A percentile compares a stretch with the other conserved stretches of the same genome.
phyloP scores from a whole-genome alignment of 495 filamentous ascomycete species.

The Podospora bellae-mahoneyi region DNA sequence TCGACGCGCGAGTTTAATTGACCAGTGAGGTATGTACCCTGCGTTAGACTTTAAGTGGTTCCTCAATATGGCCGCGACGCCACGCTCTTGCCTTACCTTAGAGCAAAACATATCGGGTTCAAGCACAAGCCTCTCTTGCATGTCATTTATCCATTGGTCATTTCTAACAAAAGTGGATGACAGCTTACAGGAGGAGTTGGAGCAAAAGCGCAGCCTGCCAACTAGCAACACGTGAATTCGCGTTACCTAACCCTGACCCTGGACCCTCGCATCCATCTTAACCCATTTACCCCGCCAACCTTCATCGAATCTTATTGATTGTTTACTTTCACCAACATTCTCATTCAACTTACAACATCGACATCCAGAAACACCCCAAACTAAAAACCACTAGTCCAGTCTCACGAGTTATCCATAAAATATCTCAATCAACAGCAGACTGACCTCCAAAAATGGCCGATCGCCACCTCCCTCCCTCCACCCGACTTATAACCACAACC shows the following conservation, averaged over 20 bases:
- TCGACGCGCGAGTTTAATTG: conserved; percentile 32
- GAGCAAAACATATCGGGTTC: neutral
- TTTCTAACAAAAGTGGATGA: neutral
- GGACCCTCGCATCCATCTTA: neutral
- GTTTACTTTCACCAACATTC: conserved; percentile 9
- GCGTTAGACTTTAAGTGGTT: neutral
- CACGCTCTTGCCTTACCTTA: neutral
- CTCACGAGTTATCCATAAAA: neutral
- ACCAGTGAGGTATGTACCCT: conserved; percentile 13
- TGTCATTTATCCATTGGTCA: neutral
- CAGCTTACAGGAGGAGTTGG: neutral
- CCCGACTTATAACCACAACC: conserved; percentile 7
- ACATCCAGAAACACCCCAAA: neutral
- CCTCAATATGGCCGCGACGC: neutral
- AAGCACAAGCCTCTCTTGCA: neutral
- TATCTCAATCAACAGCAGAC: neutral
- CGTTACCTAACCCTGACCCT: conserved; percentile 19
- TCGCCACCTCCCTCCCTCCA: conserved; percentile 12
- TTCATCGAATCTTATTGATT: conserved; percentile 1
- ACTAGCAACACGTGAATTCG: conserved; percentile 19
- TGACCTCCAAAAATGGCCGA: conserved; percentile 17
- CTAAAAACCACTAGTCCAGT: neutral
- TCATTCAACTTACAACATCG: neutral
- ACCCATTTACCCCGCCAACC: conserved; percentile 15
- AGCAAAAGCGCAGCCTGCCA: neutral